A percentile compares a stretch with the other conserved stretches of the same genome.
Evolutionary conservation across 768 basidiomycete genomes (phyloP).

Genomic region (Pleurotus tuoliensis): DNA sequence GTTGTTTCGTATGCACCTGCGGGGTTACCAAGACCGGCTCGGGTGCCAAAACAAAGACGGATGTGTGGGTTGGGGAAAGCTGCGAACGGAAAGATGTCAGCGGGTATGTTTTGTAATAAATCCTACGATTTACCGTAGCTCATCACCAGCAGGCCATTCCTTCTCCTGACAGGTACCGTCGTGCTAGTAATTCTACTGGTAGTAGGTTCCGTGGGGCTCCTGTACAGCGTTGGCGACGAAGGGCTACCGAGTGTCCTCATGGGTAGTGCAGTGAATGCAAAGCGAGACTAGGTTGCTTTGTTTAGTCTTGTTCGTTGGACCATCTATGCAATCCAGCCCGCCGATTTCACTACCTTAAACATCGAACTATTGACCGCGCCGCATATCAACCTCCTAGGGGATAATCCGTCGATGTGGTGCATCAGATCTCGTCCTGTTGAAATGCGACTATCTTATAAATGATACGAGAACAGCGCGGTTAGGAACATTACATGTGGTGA

Average conservation of each 20-base stretch:
- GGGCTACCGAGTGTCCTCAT: constrained; percentile 73
- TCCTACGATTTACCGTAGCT: not conserved
- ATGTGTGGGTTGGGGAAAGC: constrained; percentile 69
- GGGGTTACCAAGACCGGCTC: constrained; percentile 44
- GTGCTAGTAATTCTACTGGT: constrained; percentile 62
- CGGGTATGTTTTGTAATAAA: constrained; percentile 46
- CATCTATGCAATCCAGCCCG: no score
- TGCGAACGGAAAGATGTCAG: constrained; percentile 82
- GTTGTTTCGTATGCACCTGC: constrained; percentile 54
- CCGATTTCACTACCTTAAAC: no score
- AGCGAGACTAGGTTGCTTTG: constrained; percentile 1
- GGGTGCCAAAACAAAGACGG: constrained; percentile 48
- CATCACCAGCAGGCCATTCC: constrained; percentile 54
- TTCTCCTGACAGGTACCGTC: constrained; percentile 66
- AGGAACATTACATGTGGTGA: no score
- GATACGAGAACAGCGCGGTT: no score
- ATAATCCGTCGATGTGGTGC: no score
- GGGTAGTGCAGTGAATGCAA: constrained; percentile 46
- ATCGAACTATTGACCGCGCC: no score
- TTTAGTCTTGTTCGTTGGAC: no score
- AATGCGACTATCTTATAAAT: no score
- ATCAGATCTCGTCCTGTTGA: no score
- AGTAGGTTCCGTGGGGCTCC: constrained; percentile 61
- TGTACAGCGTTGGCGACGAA: constrained; percentile 57
- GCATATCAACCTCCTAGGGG: no score